Percentiles rank a stretch among this genome's conserved stretches.
phyloP scores from a whole-genome alignment of 208 protist species.

The Leishmania martiniquensis region DNA sequence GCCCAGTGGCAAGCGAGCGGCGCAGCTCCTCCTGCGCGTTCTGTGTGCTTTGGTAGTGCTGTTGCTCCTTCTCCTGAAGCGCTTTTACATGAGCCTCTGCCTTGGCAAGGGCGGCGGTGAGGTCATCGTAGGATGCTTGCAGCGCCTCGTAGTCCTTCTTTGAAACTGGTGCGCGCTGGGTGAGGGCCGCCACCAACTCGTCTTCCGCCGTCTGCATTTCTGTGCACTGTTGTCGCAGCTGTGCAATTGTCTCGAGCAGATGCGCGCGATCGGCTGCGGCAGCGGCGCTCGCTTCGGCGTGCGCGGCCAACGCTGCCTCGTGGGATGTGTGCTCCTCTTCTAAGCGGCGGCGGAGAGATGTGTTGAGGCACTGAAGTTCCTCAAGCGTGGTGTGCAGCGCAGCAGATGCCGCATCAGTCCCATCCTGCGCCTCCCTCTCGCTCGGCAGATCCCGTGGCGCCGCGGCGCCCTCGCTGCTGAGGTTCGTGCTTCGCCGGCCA shows the following conservation, averaged over 20 bases:
- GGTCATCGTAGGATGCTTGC: slow-evolving; percentile 2
- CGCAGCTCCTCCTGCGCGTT: slow-evolving; percentile 10
- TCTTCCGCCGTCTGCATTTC: slow-evolving; percentile 22
- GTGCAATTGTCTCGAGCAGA: slow-evolving; percentile 25
- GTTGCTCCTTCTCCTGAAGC: slow-evolving; percentile 1
- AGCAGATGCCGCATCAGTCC: background rate
- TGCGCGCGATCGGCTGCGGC: slow-evolving; percentile 9
- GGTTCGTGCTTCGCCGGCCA: background rate
- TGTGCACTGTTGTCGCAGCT: slow-evolving; percentile 16
- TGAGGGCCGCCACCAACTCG: slow-evolving; percentile 20
- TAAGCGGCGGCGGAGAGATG: slow-evolving; percentile 1
- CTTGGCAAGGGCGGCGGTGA: slow-evolving; percentile 3
- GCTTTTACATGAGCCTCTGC: slow-evolving; percentile 19
- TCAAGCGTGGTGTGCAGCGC: background rate
- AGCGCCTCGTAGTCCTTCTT: slow-evolving; percentile 25
- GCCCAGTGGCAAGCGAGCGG: background rate
- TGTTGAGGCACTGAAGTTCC: slow-evolving; percentile 2
- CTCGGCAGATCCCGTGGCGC: background rate
- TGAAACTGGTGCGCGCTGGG: slow-evolving; percentile 25
- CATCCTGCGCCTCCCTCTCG: background rate
- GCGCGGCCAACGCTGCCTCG: background rate
- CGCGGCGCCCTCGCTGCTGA: background rate
- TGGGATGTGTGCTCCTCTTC: slow-evolving; percentile 4
- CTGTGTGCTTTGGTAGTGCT: slow-evolving; percentile 5
- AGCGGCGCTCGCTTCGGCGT: slow-evolving; percentile 8